phyloP scores from a whole-genome alignment of 1,284 basidiomycete species.

The Anthracocystis walkeri region DNA sequence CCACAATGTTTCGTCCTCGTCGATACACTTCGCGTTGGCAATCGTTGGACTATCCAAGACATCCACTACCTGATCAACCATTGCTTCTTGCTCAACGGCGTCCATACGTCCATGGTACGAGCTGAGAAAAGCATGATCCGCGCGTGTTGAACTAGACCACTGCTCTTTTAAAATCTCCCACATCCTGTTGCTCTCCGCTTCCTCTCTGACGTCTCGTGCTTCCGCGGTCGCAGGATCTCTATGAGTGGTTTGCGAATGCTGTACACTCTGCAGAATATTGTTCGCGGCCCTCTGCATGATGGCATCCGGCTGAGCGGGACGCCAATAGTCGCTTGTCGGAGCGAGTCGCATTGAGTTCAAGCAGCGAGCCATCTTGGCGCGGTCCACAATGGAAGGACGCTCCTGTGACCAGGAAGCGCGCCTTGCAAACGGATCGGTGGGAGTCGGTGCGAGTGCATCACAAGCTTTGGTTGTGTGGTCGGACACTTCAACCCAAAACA shows the following conservation, averaged over 20 bases:
- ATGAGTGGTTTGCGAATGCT: constrained; percentile 10
- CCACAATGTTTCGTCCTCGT: constrained; percentile 33
- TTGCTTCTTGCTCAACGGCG: constrained; percentile 1
- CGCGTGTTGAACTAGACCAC: constrained; percentile 16
- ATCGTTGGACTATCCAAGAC: neutral
- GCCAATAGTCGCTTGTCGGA: constrained; percentile 27
- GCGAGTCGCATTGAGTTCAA: constrained; percentile 20
- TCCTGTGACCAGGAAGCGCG: constrained; percentile 19
- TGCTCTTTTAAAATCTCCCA: constrained; percentile 5
- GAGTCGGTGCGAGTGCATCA: constrained; percentile 22
- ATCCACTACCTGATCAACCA: neutral
- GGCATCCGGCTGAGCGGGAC: constrained; percentile 18
- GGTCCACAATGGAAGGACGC: constrained; percentile 34
- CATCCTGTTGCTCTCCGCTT: constrained; percentile 14
- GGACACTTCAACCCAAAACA: constrained; percentile 52
- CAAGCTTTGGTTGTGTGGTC: constrained; percentile 29
- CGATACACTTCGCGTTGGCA: neutral
- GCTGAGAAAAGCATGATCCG: constrained; percentile 28
- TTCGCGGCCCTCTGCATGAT: constrained; percentile 38
- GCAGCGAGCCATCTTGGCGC: constrained; percentile 24
- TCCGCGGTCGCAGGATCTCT: constrained; percentile 21
- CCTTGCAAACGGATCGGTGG: constrained; percentile 24
- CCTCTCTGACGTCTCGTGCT: constrained; percentile 14
- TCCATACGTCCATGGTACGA: constrained; percentile 18
- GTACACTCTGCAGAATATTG: constrained; percentile 30